Conservation (phyloP, 306 rosid species). For the Prunus padus region DNA sequence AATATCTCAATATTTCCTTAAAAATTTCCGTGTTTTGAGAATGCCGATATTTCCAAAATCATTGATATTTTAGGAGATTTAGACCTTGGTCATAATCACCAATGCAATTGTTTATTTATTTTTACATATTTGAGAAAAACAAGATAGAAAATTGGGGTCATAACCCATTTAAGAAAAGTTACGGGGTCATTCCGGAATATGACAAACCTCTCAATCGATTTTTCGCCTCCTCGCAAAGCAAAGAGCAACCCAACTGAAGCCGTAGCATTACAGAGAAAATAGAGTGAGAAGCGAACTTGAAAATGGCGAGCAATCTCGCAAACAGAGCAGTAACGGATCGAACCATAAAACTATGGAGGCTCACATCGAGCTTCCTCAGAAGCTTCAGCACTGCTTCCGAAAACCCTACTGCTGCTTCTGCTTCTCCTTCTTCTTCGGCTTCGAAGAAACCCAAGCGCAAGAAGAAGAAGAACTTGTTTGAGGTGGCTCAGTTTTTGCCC, state of each 20-base stretch:
- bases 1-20: no score
- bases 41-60: no score
- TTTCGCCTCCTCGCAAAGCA: background rate
- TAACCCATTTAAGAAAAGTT: background rate
- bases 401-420: slow-evolving; percentile 27
- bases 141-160: background rate
- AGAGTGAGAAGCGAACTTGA: background rate
- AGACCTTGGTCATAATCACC: no score
- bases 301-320: slow-evolving; percentile 55
- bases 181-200: background rate
- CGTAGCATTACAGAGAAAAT: background rate
- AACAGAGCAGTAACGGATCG: slow-evolving; percentile 37
- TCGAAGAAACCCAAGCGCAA: slow-evolving; percentile 59
- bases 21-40: no score
- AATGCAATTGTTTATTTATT: no score
- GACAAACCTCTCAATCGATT: background rate
- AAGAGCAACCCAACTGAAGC: background rate
- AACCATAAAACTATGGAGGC: slow-evolving; percentile 37
- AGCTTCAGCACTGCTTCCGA: slow-evolving; percentile 44
- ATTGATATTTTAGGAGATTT: no score
- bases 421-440: slow-evolving; percentile 17
- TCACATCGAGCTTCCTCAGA: slow-evolving; percentile 50
- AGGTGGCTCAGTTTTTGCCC: slow-evolving; percentile 86
- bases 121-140: background rate
- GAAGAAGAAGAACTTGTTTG: slow-evolving; percentile 92